Base-by-base conservation (phyloP, 1,139 yeast genomes). In the Yamadazyma trypodendri region DNA sequence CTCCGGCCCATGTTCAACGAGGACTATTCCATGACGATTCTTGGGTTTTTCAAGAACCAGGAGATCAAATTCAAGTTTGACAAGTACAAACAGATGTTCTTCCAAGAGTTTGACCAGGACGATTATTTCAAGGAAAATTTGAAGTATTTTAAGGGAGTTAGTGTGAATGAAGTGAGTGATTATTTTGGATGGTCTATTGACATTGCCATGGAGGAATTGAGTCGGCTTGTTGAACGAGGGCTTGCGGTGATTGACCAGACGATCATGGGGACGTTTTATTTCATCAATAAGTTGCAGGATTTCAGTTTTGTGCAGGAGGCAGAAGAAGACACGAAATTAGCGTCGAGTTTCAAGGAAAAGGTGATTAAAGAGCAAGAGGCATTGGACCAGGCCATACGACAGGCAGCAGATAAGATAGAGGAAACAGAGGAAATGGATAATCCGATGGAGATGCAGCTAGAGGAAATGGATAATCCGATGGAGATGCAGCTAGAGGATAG, bases 141-240 rank as follows among this genome's bases (percentile, higher is more conserved):
- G 32, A 42, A 46, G 13, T 53, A 48, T 37, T 67, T 63, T 48
- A 55, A 46, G 20, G 76, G 76, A 1, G 55, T 50, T 34, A 63
- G 72, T 1, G 54, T 66, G 2, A 59, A 72, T 2, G 68, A 69
- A 38, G 58, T 71, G 8, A 61, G 72, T 6, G 62, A 56, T 32
- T 48, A 57, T 27, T 65, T 70, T 38, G 61, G 60, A 32, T 86
- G 94, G 90, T 80, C 90, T 13, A 68, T 81, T 31, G 76, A 79
- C 23, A 79, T 87, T 13, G 74, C 90, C 2, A 68, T 66, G 12
- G 94, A 86, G 52, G 87, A 86, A 46, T 58, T 87, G 13, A 79
- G 78, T 38, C 65, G 71, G 41, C 80, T 85, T 17, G 74, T 84
- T 24, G 71, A 68, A 6, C 55, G 61, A 3, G 92, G 89, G 1